These are phyloP conservation scores for Allium sativum DNA, from an alignment of 106 monocot genomes.

Conservation along the genomic window DNA sequence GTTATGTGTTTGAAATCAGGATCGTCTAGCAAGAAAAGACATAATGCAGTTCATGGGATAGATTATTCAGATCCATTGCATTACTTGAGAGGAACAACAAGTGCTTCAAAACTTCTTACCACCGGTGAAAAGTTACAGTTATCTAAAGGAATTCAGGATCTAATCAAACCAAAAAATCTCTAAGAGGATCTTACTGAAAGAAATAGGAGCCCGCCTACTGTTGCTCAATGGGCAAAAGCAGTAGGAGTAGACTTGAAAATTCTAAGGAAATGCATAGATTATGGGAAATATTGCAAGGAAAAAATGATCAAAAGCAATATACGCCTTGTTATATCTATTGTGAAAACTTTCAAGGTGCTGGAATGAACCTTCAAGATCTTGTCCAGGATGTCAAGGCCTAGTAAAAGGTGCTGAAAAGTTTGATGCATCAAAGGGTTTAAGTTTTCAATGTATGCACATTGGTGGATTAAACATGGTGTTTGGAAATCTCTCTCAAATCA, in stretches of 20 bases:
- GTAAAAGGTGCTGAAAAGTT: too few relatives aligned
- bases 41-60: conserved; percentile 31
- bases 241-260: conserved; percentile 56
- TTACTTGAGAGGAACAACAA: conserved; percentile 53
- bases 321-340: conserved; percentile 88
- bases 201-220: too few relatives aligned
- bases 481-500: too few relatives aligned
- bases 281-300: conserved; percentile 65
- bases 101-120: conserved; percentile 60
- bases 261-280: conserved; percentile 46
- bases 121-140: conserved; percentile 64
- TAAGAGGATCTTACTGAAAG: too few relatives aligned
- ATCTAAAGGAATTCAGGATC: conserved; percentile 92
- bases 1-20: conserved; percentile 31
- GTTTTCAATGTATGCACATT: too few relatives aligned
- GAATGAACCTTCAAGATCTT: conserved; percentile 87
- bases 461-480: too few relatives aligned
- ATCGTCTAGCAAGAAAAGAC: conserved; percentile 50
- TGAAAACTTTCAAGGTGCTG: conserved; percentile 73
- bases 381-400: too few relatives aligned
- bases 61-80: conserved; percentile 76
- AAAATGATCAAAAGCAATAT: conserved; percentile 93
- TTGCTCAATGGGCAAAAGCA: conserved; percentile 77
- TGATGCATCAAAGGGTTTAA: too few relatives aligned
- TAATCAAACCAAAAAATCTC: too few relatives aligned